A percentile compares a stretch with the other conserved stretches of the same genome.
Conservation (phyloP, 768 basidiomycete genomes). For the Fomitopsis pulvina region DNA sequence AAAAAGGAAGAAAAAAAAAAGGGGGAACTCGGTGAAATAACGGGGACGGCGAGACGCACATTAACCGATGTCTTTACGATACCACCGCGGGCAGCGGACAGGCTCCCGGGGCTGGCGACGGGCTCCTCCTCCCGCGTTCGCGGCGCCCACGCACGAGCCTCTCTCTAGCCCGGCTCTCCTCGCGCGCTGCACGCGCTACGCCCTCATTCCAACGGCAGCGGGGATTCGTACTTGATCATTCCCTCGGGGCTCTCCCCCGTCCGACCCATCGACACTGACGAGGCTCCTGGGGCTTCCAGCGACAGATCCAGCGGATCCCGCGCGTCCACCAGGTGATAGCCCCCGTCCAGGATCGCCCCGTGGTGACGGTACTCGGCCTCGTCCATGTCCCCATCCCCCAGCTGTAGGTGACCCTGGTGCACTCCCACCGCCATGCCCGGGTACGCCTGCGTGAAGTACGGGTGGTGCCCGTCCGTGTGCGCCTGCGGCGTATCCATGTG, state of each 20-base stretch:
- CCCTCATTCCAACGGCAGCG: slow-evolving; percentile 25
- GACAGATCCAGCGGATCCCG: slow-evolving; percentile 17
- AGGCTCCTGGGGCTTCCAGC: slow-evolving; percentile 13
- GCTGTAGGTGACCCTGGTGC: slow-evolving; percentile 4
- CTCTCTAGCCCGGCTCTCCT: not conserved
- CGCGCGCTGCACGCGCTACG: slow-evolving; percentile 7
- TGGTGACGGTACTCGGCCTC: slow-evolving; percentile 2
- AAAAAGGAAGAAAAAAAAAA: not conserved
- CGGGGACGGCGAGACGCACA: not conserved
- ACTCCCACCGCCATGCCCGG: not conserved
- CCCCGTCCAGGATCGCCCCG: slow-evolving; percentile 6
- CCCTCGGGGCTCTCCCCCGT: slow-evolving; percentile 11
- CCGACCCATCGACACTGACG: slow-evolving; percentile 7
- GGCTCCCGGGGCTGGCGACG: not conserved
- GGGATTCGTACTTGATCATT: slow-evolving; percentile 24
- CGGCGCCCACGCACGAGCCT: not conserved
- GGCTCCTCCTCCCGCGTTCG: too few species aligned
- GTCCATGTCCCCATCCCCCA: not conserved
- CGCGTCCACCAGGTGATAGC: slow-evolving; percentile 13
- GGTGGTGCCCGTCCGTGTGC: slow-evolving; percentile 11
- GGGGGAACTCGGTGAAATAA: not conserved
- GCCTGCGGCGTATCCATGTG: slow-evolving; percentile 18
- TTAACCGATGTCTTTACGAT: slow-evolving; percentile 2
- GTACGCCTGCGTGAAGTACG: slow-evolving; percentile 5
- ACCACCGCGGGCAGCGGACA: not conserved